These are phyloP conservation scores for Linanthus parryae DNA, from an alignment of 148 eudicot genomes.

Conservation along the genomic window DNA sequence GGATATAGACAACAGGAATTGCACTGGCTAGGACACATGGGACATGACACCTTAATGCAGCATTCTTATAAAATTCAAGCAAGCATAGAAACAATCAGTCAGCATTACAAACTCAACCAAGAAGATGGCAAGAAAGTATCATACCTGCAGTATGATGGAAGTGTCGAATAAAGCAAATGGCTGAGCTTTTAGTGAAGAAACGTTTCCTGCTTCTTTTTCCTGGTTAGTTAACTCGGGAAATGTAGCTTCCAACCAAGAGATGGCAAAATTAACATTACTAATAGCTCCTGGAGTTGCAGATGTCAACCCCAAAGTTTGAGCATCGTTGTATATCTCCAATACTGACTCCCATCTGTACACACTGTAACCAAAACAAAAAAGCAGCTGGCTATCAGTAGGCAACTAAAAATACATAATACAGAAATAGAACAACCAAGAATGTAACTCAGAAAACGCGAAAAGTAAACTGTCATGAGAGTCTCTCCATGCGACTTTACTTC, in stretches of 20 bases:
- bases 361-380: slow-evolving; percentile 31
- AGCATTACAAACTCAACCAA: neutral
- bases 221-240: slow-evolving; percentile 66
- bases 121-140: slow-evolving; percentile 6
- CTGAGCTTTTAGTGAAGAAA: slow-evolving; percentile 56
- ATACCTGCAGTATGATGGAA: slow-evolving; percentile 82
- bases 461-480: neutral
- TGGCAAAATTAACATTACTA: slow-evolving; percentile 64
- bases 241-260: slow-evolving; percentile 94
- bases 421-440: neutral
- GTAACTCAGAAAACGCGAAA: neutral
- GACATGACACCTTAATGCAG: too few species aligned
- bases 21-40: too few species aligned
- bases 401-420: too few species aligned
- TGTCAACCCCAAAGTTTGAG: slow-evolving; percentile 69
- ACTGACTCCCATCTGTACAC: slow-evolving; percentile 69
- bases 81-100: too few species aligned
- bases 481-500: too few species aligned
- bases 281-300: slow-evolving; percentile 56
- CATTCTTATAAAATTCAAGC: slow-evolving; percentile 1
- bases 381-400: neutral
- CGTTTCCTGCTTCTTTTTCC: slow-evolving; percentile 41
- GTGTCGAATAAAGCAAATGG: slow-evolving; percentile 67
- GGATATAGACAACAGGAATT: too few species aligned
- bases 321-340: slow-evolving; percentile 76